Conservation (phyloP, 2,329 filamentous ascomycete genomes). For the Cucurbitaria berberidis region DNA sequence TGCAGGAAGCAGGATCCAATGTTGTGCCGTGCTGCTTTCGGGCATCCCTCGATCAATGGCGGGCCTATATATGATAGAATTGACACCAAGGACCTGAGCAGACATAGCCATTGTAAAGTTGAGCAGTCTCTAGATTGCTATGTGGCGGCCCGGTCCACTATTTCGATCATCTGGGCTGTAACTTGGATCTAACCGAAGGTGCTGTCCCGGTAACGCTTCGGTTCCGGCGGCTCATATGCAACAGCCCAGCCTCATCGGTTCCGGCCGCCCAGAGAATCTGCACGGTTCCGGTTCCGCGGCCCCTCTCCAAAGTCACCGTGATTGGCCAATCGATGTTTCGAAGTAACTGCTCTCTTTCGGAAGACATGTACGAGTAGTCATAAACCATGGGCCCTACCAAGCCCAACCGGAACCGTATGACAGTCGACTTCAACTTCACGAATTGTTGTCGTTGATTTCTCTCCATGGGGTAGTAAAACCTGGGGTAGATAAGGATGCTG, state of each 20-base stretch:
- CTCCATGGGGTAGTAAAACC: conserved; percentile 70
- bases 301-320: background rate
- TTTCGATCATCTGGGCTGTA: too few relatives aligned
- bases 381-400: background rate
- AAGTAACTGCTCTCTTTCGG: background rate
- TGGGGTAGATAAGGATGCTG: conserved; percentile 67
- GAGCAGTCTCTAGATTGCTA: background rate
- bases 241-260: conserved; percentile 1
- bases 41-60: conserved; percentile 8
- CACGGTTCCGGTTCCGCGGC: conserved; percentile 5
- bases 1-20: too few relatives aligned
- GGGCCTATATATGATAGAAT: conserved; percentile 30
- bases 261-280: background rate
- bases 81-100: conserved; percentile 20
- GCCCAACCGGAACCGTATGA: conserved; percentile 3
- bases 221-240: conserved; percentile 1
- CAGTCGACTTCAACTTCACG: conserved; percentile 27
- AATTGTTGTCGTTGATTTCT: conserved; percentile 44
- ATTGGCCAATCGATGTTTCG: background rate
- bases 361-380: background rate
- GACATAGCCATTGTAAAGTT: background rate
- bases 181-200: background rate
- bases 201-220: background rate
- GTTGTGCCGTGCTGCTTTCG: background rate
- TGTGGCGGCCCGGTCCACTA: too few relatives aligned